Base-by-base conservation (phyloP, 2,329 filamentous ascomycete species). In the Albifimbria verrucaria region DNA sequence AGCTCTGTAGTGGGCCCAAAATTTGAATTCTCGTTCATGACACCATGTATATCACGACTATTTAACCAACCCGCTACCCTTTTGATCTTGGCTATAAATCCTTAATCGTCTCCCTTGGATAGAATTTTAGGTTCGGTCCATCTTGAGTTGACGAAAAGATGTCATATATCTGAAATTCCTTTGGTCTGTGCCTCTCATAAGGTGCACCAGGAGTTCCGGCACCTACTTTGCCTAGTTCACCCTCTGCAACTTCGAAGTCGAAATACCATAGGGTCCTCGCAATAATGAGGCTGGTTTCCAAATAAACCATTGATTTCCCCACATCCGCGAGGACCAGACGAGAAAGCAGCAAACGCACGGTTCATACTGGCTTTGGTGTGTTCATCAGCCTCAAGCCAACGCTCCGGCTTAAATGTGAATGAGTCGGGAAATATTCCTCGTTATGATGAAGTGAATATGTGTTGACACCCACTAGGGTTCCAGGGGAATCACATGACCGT, bases 381-480 rank as follows among this genome's bases (percentile, higher is more conserved):
- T 9, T 20, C 46, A n/a, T 32, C 25, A 15, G 46, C 15, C 17
- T 36, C 46, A n/a, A 48, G 25, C 46, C 46, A 48, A 15, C 46
- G 46, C 46, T 48, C 46, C 10, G 46, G 46, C 25, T 36, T 48
- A 26, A 28, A 48, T 15, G 25, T 22, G n/a, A 32, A 48, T 7
- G 46, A 26, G 4, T 48, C 46, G 46, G 46, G 46, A 48, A 48
- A 20, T 48, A 48, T 4, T 36, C 25, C 21, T 48, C 46, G 46
- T 48, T 28, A 26, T 48, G 46, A 18, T 48, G 46, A 15, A 48
- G 25, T 15, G 46, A 10, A 15, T 48, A 48, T 3, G 21, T 18
- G n/a, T 48, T 48, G n/a, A 48, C 46, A 10, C 46, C 46, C 2
- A 48, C 25, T 6, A 32, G 25, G 6, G 26, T 48, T 7, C 25